Evolutionary conservation across 208 protist species (phyloP).

Genomic region (Acanthamoeba quina): DNA sequence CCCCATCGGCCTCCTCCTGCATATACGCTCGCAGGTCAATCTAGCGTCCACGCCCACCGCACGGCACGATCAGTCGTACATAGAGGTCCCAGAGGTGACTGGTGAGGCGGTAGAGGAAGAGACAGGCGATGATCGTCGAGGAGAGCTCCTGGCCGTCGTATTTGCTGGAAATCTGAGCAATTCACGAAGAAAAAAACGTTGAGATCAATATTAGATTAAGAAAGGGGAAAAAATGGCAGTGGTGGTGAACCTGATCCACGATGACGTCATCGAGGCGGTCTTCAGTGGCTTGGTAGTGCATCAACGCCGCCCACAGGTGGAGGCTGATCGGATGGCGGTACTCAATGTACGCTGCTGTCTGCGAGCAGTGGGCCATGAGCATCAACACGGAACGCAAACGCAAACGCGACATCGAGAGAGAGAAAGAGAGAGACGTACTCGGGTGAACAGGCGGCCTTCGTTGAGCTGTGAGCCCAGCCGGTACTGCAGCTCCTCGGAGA

Average conservation of each 20-base stretch:
- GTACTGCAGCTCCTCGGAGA: neutral
- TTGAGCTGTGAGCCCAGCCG: neutral
- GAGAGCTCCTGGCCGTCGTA: constrained; percentile 12
- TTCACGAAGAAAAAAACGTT: too few relatives aligned
- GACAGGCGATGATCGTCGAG: constrained; percentile 9
- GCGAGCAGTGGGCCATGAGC: neutral
- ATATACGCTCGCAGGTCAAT: neutral
- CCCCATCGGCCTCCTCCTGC: neutral
- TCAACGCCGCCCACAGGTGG: neutral
- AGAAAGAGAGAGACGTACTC: neutral
- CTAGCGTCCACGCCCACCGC: neutral
- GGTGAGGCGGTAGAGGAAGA: constrained; percentile 46
- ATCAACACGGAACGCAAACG: neutral
- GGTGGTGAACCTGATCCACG: neutral
- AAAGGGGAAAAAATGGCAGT: neutral
- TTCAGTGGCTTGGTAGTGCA: constrained; percentile 24
- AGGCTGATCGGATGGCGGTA: neutral
- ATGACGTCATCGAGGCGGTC: neutral
- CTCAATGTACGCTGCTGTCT: constrained; percentile 4
- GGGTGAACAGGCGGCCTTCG: constrained; percentile 1
- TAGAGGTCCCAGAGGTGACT: constrained; percentile 32
- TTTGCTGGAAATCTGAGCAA: neutral
- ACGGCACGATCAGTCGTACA: neutral
- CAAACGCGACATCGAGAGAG: neutral
- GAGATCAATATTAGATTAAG: neutral